Conservation (phyloP, 1,139 yeast species). For the Hyphopichia pseudoburtonii region DNA sequence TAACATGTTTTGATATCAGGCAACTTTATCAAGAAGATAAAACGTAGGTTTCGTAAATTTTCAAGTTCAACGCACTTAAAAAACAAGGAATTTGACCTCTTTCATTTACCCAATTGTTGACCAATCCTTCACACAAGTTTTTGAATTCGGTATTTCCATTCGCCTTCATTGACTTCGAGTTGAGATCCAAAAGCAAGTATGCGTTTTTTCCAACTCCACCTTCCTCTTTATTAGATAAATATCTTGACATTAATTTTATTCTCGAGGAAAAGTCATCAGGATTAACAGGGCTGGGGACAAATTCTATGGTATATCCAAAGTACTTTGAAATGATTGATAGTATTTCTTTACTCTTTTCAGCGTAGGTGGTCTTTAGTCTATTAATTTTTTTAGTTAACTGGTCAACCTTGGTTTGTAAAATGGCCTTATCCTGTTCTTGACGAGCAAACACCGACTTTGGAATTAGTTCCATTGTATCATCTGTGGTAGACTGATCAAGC, state of each 20-base stretch:
- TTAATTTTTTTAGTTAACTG: slow-evolving; percentile 56
- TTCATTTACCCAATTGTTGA: slow-evolving; percentile 67
- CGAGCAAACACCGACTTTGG: slow-evolving; percentile 70
- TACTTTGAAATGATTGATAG: slow-evolving; percentile 66
- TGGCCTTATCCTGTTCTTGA: slow-evolving; percentile 53
- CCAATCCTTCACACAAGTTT: slow-evolving; percentile 53
- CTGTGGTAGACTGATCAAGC: slow-evolving; percentile 15
- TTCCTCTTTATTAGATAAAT: slow-evolving; percentile 21
- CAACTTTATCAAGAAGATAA: neutral
- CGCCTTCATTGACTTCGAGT: slow-evolving; percentile 38
- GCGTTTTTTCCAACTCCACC: slow-evolving; percentile 17
- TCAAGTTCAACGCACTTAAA: slow-evolving; percentile 71
- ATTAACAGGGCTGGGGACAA: slow-evolving; percentile 61
- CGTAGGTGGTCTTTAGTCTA: slow-evolving; percentile 63
- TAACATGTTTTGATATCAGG: neutral
- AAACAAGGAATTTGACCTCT: slow-evolving; percentile 77
- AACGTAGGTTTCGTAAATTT: slow-evolving; percentile 45
- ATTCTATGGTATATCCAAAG: slow-evolving; percentile 75
- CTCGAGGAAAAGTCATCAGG: slow-evolving; percentile 45
- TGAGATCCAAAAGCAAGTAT: slow-evolving; percentile 39
- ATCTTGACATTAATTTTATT: slow-evolving; percentile 65
- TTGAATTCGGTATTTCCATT: slow-evolving; percentile 47
- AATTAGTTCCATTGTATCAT: slow-evolving; percentile 21
- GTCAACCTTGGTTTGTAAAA: slow-evolving; percentile 49
- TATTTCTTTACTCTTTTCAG: slow-evolving; percentile 73